Evolutionary conservation across 371 early-diverging fungal genomes (phyloP), one percentile per base, ranked within the genome.

Genomic region (Rhizomucor pusillus): DNA sequence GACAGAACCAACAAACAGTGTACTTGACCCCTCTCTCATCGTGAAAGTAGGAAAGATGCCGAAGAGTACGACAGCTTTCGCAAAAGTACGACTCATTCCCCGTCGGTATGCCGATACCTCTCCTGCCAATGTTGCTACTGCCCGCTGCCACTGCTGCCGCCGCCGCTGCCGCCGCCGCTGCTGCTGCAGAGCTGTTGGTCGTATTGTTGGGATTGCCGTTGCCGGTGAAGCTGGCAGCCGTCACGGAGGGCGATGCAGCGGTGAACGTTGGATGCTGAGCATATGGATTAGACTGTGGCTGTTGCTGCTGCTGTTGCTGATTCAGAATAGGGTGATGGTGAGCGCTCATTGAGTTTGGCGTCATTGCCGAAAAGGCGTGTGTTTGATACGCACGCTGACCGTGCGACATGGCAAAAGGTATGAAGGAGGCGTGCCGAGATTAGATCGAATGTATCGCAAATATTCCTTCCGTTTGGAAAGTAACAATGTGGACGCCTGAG

Each of bases 361-460:
- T 44, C 41, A 57, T 43, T 50, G 57, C 37, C 36, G 57, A 57
- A 35, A 36, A 57, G 35, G 50, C 57, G 37, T 57, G 57, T 10
- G 50, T 33, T 51, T 57, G 57, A 50, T 50, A 57, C 14, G 57
- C 57, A 57, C 57, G 57, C 35, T 45, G 45, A 43, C 57, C 57
- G 50, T 57, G 57, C 25, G 57, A 57, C 57, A 57, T 57, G 52
- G 29, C 29, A 29, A 29, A 29, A 29, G 29, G 7, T 5, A 29
- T 29, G 29, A 29, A 29, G 29, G 29, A 3, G 29, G 29, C 29
- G 29, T 29, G 29, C 29, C 29, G 29, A 29, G 29, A 29, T 29
- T 29, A 29, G 29, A 29, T 29, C 29, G 29, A 29, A 7, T 29
- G 29, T 29, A 29, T 29, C 29, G 29, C 5, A 5, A 29, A 7